Evolutionary conservation across 2,329 filamentous ascomycete genomes (phyloP).

Genomic region (Fusarium xyrophilum): DNA sequence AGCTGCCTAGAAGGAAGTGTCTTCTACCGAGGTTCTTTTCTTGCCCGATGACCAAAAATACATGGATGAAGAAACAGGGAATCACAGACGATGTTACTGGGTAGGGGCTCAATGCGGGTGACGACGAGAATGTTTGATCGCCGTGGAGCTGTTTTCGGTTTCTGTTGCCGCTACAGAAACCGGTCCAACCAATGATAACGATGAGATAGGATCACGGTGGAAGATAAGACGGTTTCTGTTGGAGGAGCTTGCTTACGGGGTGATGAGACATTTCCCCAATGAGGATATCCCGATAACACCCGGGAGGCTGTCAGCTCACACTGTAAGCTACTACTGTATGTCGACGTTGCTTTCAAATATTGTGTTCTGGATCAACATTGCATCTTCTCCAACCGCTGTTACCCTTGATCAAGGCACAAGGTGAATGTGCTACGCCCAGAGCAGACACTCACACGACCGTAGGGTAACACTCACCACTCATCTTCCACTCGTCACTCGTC

Average conservation of each 20-base stretch:
- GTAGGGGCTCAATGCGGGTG: neutral
- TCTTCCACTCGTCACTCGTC: too few species aligned
- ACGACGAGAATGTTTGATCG: conserved; percentile 14
- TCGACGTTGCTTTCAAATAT: neutral
- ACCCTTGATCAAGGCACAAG: neutral
- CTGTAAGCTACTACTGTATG: neutral
- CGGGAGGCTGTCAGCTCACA: neutral
- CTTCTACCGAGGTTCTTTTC: conserved; percentile 28
- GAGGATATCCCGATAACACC: conserved; percentile 21
- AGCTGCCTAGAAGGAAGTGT: conserved; percentile 15
- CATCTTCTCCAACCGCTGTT: neutral
- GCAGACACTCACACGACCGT: neutral
- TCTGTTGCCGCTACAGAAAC: neutral
- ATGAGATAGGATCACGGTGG: conserved; percentile 1
- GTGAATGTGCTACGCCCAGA: neutral
- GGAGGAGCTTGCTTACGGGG: neutral
- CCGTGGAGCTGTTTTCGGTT: conserved; percentile 4
- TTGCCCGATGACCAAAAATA: conserved; percentile 16
- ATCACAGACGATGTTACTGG: neutral
- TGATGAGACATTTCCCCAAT: conserved; percentile 7
- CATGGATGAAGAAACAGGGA: conserved; percentile 2
- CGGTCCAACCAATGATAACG: neutral
- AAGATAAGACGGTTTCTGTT: neutral
- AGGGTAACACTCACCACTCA: neutral
- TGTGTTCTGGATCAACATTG: neutral